Base-by-base conservation (phyloP, 495 filamentous ascomycete genomes). In the Aspergillus affinis region DNA sequence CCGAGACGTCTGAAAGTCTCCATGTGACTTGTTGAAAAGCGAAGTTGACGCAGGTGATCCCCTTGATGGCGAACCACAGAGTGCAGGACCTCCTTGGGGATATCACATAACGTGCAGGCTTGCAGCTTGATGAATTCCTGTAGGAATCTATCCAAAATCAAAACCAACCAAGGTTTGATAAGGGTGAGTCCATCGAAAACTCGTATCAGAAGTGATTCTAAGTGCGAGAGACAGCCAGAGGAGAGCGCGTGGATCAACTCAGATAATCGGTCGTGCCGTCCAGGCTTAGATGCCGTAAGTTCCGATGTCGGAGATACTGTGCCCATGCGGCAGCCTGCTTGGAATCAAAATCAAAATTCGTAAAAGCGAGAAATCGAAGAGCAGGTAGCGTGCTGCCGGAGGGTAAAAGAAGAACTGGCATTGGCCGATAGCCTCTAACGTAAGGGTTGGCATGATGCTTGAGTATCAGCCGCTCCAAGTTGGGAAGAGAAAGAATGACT, bases 31-130 rank as follows among this genome's bases (percentile, higher is more conserved):
- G 30, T 32, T 32, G 7, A 2, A 32, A 51, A 51, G 12, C 48
- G 20, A 15, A 51, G 48, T 23, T 27, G 48, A 27, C 48, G 48
- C 21, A 51, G 21, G 19, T 51, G 21, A 27, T n/a, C 17, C 27
- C 48, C 48, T 15, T 51, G 48, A 17, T 15, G 27, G 48, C 20
- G 27, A 51, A 51, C 48, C 48, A 51, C 48, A 21, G 48, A 23
- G 48, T 51, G 48, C 5, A 51, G 48, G 1, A 51, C 19, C 13
- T 51, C 17, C 17, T 51, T 51, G 21, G 48, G 48, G 19, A 51
- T 21, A 10, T 51, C 19, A 32, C 30, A 32, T 32, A 32, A 32
- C 3, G 30, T 32, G 30, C 30, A 32, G 30, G 30, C 30, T 32
- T 32, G 30, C 30, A 32, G 30, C 30, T 32, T 32, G 30, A 32